These are phyloP conservation scores for Cylindrodendrum hubeiense DNA, from an alignment of 2,329 filamentous ascomycete species.

Conservation along the genomic window DNA sequence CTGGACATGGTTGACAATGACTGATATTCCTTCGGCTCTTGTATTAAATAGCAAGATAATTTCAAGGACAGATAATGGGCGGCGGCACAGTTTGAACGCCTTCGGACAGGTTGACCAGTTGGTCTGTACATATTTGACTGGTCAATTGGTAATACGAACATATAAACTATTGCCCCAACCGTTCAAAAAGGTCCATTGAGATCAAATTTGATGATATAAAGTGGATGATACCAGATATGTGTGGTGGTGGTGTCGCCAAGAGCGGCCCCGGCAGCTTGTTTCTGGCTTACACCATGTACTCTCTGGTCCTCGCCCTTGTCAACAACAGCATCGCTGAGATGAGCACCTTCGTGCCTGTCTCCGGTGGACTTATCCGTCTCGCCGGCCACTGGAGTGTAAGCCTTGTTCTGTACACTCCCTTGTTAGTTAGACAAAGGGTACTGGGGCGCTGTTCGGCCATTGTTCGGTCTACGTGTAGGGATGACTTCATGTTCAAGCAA, in stretches of 20 bases:
- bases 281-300: constrained; percentile 70
- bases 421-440: too few species aligned
- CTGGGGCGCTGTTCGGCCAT: too few species aligned
- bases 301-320: constrained; percentile 67
- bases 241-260: constrained; percentile 63
- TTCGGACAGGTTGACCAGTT: background rate
- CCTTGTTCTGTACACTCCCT: too few species aligned
- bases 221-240: too few species aligned
- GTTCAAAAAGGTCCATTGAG: too few species aligned
- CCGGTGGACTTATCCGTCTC: constrained; percentile 73
- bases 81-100: background rate
- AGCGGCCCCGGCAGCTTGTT: constrained; percentile 65
- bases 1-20: background rate
- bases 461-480: too few species aligned
- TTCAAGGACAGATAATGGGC: background rate
- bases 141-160: background rate
- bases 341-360: constrained; percentile 72
- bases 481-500: too few species aligned
- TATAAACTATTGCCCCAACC: background rate
- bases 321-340: constrained; percentile 77
- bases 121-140: background rate
- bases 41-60: background rate
- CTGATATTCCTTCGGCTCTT: background rate
- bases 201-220: too few species aligned
- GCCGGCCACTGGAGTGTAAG: constrained; percentile 74